Conservation (phyloP, 2,329 filamentous ascomycete species). For the Dothistroma pini region DNA sequence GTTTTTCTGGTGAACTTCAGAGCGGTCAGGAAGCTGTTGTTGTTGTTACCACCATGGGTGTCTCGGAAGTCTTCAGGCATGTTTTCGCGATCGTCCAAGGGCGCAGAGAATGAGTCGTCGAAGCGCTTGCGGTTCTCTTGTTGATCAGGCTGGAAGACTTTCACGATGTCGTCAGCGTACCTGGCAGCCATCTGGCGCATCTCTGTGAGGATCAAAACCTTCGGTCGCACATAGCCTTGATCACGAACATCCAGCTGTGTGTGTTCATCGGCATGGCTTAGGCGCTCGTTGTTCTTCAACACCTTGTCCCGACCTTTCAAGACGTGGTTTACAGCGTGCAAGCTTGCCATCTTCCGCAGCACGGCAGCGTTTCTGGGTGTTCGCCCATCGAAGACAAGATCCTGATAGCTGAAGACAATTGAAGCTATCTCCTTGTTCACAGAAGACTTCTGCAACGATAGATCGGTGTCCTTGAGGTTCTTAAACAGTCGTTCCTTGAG, state of each 20-base stretch:
- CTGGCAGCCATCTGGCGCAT: constrained; percentile 82
- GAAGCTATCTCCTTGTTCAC: constrained; percentile 65
- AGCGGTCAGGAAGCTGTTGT: constrained; percentile 95
- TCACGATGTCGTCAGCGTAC: constrained; percentile 71
- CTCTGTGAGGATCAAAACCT: constrained; percentile 84
- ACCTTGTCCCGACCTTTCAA: constrained; percentile 90
- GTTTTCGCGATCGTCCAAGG: constrained; percentile 60
- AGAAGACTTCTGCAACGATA: constrained; percentile 51
- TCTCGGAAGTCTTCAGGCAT: constrained; percentile 84
- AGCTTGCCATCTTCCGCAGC: constrained; percentile 67
- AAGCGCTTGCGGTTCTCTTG: constrained; percentile 95
- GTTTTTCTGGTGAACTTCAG: constrained; percentile 96
- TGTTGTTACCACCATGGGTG: constrained; percentile 90
- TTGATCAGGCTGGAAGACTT: constrained; percentile 76
- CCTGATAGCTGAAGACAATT: constrained; percentile 75
- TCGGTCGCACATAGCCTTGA: constrained; percentile 92
- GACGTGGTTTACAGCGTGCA: constrained; percentile 88
- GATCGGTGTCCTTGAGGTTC: constrained; percentile 44
- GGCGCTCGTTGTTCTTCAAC: constrained; percentile 83
- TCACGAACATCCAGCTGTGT: constrained; percentile 72
- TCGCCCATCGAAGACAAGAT: constrained; percentile 72
- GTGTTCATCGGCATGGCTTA: constrained; percentile 55
- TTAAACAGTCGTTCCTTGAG: constrained; percentile 68
- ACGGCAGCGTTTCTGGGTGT: constrained; percentile 64
- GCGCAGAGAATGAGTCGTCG: constrained; percentile 72